These are phyloP conservation scores for Globisporangium yorkense DNA, from an alignment of 352 stramenopile species.

Conservation along the genomic window DNA sequence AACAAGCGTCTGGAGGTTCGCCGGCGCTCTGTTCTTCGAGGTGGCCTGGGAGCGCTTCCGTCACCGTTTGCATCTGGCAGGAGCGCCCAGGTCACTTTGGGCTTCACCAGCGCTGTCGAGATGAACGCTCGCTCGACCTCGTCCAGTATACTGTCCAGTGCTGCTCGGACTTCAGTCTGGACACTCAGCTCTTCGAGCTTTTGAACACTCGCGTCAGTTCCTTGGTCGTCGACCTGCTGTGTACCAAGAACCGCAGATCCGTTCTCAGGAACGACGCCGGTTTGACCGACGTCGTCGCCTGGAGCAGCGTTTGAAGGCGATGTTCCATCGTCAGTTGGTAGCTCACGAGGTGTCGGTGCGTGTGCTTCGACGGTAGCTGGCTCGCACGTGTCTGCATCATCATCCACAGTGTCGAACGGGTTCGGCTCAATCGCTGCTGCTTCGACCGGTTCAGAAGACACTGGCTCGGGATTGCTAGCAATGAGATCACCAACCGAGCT, in stretches of 20 bases:
- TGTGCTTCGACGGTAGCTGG: not conserved
- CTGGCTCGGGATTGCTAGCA: not conserved
- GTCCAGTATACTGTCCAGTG: not conserved
- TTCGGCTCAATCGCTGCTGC: not conserved
- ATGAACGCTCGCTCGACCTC: not conserved
- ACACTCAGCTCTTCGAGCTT: not conserved
- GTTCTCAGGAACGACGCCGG: too few relatives aligned
- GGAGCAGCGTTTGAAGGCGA: not conserved
- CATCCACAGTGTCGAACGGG: not conserved
- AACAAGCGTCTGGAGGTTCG: constrained; percentile 21
- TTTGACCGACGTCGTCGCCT: too few relatives aligned
- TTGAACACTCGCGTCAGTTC: not conserved
- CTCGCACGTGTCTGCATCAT: not conserved
- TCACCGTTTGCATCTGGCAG: not conserved
- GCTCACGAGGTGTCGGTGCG: not conserved
- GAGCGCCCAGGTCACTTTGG: constrained; percentile 8
- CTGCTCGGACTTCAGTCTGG: not conserved
- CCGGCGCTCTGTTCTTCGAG: constrained; percentile 20
- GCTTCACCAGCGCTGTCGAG: not conserved
- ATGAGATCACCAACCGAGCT: not conserved
- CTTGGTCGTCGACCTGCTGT: not conserved
- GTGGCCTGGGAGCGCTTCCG: not conserved
- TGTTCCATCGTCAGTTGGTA: not conserved
- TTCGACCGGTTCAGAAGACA: not conserved
- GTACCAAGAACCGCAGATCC: too few relatives aligned